Conservation (phyloP, 805 yeast species). For the Naumovozyma castellii region DNA sequence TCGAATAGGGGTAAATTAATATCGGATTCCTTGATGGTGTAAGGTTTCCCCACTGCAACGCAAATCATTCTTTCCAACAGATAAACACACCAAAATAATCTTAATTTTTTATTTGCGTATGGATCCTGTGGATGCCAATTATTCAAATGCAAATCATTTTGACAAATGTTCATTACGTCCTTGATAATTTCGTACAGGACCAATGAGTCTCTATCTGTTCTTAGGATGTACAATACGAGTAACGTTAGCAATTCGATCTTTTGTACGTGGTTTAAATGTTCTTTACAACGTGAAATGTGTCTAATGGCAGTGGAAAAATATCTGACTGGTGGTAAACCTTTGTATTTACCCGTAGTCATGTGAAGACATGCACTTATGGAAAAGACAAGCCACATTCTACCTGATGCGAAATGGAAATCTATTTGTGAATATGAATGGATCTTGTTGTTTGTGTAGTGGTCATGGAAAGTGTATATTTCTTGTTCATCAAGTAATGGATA, state of each 20-base stretch:
- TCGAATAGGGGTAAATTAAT: conserved; percentile 45
- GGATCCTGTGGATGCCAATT: conserved; percentile 19
- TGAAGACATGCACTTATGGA: conserved; percentile 44
- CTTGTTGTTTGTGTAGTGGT: conserved; percentile 37
- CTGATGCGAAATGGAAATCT: conserved; percentile 42
- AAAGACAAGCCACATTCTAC: conserved; percentile 48
- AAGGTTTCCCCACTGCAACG: conserved; percentile 54
- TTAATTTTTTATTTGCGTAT: conserved; percentile 33
- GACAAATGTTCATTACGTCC: conserved; percentile 42
- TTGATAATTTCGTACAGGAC: conserved; percentile 43
- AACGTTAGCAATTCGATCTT: conserved; percentile 45
- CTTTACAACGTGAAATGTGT: conserved; percentile 40
- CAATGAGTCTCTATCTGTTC: conserved; percentile 53
- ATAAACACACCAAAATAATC: conserved; percentile 58
- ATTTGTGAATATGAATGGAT: conserved; percentile 29
- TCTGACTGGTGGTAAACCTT: conserved; percentile 44
- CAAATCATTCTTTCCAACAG: conserved; percentile 50
- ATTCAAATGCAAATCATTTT: conserved; percentile 21
- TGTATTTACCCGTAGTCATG: conserved; percentile 46
- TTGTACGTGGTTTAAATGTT: conserved; percentile 33
- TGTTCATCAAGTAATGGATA: conserved; percentile 48
- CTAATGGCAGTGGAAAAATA: conserved; percentile 53
- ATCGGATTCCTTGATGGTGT: conserved; percentile 40
- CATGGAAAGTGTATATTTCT: conserved; percentile 42
- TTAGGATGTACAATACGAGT: conserved; percentile 43